Percentiles rank a stretch among this genome's conserved stretches.
These are phyloP conservation scores for Malassezia brasiliensis DNA, from an alignment of 1,284 basidiomycete genomes.

Conservation along the genomic window DNA sequence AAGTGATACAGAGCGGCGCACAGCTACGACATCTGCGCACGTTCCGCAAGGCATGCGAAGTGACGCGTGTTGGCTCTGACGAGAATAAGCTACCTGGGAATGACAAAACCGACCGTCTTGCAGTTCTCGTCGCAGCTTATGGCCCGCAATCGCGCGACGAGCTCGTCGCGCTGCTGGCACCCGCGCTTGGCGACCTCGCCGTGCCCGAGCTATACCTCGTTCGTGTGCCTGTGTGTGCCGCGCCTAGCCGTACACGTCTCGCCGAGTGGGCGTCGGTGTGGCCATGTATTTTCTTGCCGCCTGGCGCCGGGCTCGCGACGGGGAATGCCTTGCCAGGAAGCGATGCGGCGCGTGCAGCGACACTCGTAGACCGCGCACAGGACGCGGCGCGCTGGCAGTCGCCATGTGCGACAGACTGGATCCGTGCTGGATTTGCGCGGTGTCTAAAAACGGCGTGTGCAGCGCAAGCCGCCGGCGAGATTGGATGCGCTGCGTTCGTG, in stretches of 20 bases:
- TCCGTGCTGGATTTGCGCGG: slow-evolving; percentile 4
- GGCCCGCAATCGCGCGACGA: slow-evolving; percentile 11
- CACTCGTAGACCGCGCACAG: slow-evolving; percentile 25
- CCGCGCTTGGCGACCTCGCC: not conserved
- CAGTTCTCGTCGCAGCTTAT: slow-evolving; percentile 23
- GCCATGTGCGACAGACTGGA: not conserved
- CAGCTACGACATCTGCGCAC: slow-evolving; percentile 29
- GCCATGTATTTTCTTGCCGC: slow-evolving; percentile 36
- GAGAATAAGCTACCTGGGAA: not conserved
- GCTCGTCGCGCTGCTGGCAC: slow-evolving; percentile 18
- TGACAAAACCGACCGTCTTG: not conserved
- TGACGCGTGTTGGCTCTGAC: slow-evolving; percentile 1
- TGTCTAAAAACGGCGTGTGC: slow-evolving; percentile 23
- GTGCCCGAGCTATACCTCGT: slow-evolving; percentile 49
- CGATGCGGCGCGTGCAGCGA: slow-evolving; percentile 11
- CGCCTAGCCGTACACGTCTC: slow-evolving; percentile 62
- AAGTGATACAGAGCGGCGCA: not conserved
- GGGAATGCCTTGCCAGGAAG: slow-evolving; percentile 14
- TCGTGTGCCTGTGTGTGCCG: slow-evolving; percentile 62
- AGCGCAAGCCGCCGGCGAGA: slow-evolving; percentile 2
- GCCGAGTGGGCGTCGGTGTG: slow-evolving; percentile 49
- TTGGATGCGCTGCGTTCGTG: slow-evolving; percentile 11
- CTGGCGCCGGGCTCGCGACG: slow-evolving; percentile 13
- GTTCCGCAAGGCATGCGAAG: slow-evolving; percentile 22
- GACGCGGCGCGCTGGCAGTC: slow-evolving; percentile 22